Percentiles rank a stretch among this genome's conserved stretches.
Conservation (phyloP, 192 early-diverging fungal species). For the Haplosporangium gracile region DNA sequence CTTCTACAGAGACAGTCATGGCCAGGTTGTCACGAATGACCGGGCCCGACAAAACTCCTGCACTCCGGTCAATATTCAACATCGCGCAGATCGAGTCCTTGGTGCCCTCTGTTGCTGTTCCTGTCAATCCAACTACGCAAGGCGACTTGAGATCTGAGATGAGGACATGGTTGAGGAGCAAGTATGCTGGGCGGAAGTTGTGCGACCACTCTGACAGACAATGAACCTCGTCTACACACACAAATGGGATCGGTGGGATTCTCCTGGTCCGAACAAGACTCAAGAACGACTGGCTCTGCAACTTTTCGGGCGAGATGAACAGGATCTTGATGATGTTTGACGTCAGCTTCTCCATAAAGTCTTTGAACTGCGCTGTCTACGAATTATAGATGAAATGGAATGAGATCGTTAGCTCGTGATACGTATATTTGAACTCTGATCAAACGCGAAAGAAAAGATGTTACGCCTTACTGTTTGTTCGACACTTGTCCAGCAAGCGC, state of each 20-base stretch:
- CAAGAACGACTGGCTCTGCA: conserved; percentile 73
- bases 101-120: conserved; percentile 74
- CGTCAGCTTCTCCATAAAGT: conserved; percentile 60
- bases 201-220: conserved; percentile 91
- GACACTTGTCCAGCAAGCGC: conserved; percentile 73
- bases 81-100: conserved; percentile 66
- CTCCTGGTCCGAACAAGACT: conserved; percentile 59
- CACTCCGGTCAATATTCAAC: conserved; percentile 66
- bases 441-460: background rate
- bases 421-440: background rate
- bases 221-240: conserved; percentile 87
- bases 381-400: background rate
- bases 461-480: conserved; percentile 25
- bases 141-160: conserved; percentile 57
- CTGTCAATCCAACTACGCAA: conserved; percentile 80
- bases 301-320: conserved; percentile 80
- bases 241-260: conserved; percentile 70
- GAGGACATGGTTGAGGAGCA: conserved; percentile 69
- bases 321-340: conserved; percentile 72
- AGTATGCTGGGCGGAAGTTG: conserved; percentile 81
- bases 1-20: conserved; percentile 66
- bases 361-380: conserved; percentile 48
- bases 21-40: conserved; percentile 73
- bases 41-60: conserved; percentile 65
- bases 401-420: conserved; percentile 2